A percentile compares a stretch with the other conserved stretches of the same genome.
Conservation (phyloP, 2,329 filamentous ascomycete genomes). For the Ophiosphaerella herpotricha region DNA sequence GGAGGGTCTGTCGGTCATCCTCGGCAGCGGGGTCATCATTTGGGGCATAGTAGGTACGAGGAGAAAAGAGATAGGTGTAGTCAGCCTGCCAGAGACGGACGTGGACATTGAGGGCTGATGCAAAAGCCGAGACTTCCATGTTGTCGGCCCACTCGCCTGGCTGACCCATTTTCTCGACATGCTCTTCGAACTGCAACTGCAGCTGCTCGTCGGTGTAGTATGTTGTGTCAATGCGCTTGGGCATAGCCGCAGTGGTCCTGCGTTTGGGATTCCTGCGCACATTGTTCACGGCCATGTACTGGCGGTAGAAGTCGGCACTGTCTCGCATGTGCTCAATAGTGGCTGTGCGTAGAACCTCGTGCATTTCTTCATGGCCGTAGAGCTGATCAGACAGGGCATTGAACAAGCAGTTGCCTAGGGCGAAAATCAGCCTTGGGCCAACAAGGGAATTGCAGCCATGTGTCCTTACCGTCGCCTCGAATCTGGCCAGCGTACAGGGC, state of each 20-base stretch:
- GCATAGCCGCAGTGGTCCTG: constrained; percentile 55
- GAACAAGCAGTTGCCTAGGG: constrained; percentile 70
- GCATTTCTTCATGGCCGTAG: constrained; percentile 63
- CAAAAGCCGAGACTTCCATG: constrained; percentile 70
- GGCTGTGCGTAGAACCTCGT: constrained; percentile 61
- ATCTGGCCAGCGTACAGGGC: constrained; percentile 65
- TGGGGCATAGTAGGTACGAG: constrained; percentile 39
- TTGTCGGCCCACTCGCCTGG: constrained; percentile 68
- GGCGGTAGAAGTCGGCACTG: constrained; percentile 65
- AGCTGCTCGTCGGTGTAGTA: constrained; percentile 59
- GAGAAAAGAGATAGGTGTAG: constrained; percentile 56
- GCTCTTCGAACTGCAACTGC: constrained; percentile 57
- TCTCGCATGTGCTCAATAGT: constrained; percentile 67
- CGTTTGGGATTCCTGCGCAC: constrained; percentile 62
- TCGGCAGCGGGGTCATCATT: constrained; percentile 35
- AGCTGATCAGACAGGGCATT: constrained; percentile 70
- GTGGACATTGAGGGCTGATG: constrained; percentile 63
- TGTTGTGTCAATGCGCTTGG: constrained; percentile 51
- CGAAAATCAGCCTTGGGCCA: constrained; percentile 21
- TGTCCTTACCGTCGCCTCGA: constrained; percentile 64
- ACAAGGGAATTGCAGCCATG: constrained; percentile 8
- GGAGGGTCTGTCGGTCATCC: constrained; percentile 49
- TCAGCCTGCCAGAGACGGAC: constrained; percentile 66
- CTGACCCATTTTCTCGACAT: constrained; percentile 64
- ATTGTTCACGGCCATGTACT: constrained; percentile 62